Evolutionary conservation across 805 yeast species (phyloP), one percentile per base, ranked within the genome.

Genomic region (Lachancea dasiensis): DNA sequence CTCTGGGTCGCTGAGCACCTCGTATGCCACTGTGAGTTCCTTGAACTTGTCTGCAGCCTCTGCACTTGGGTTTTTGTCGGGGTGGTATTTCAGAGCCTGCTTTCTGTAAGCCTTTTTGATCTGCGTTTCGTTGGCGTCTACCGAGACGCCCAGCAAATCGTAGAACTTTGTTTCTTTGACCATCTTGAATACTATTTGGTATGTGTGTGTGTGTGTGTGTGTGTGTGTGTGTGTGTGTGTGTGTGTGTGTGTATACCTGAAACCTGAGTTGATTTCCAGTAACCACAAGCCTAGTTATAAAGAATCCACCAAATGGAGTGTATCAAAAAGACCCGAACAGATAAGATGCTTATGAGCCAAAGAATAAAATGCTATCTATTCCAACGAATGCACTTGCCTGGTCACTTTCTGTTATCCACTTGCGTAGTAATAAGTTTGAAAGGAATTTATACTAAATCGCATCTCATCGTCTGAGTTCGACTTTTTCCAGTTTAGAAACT

Each of bases 1-100:
- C 58, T 89, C 83, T 13, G 81, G 69, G 58, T 89, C 97, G 9
- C 86, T 74, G 47, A 90, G 70, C n/a, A 86, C 70, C 64, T 90
- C 97, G 60, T 90, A 77, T 5, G 97, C 96, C 44, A 77, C 76
- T 3, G 90, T 79, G 54, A 86, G 73, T 60, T 86, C 95, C 65
- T 90, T 90, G 65, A 90, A 90, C 67, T 85, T 87, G 59, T 90
- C 97, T 37, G 94, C 92, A 11, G 39, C 45, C 63, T 89, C 97
- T 38, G 83, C 87, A 13, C 81, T 71, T 40, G 86, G 79, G 55
- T 79, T 79, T 68, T 83, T 83, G 66, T 83, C 94, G 48, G 94
- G 94, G 61, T 83, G 94, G 63, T 72, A 79, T 55, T 79, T 83
- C 54, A 83, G 70, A 14, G 94, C 94, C 29, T 83, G 74, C 54